phyloP scores from a whole-genome alignment of 305 asterid genomes.

The Euphrasia arctica region DNA sequence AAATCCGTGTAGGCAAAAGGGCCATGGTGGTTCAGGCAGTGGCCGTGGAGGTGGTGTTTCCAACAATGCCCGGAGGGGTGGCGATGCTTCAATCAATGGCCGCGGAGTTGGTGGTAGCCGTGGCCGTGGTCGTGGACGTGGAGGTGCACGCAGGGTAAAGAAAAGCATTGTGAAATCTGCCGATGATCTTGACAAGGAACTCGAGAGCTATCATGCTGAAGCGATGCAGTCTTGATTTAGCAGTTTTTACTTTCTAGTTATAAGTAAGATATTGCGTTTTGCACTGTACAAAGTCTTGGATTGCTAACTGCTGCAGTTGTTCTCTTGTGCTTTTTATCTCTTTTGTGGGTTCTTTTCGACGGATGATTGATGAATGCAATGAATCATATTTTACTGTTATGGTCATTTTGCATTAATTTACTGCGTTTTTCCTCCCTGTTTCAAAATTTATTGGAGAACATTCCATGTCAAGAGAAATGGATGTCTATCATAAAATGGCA shows the following conservation, averaged over 20 bases:
- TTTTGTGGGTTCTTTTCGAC: neutral
- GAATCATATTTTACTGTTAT: too few species aligned
- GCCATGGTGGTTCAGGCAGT: constrained; percentile 11
- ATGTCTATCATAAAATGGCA: too few species aligned
- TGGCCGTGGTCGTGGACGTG: constrained; percentile 25
- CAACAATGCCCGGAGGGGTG: constrained; percentile 35
- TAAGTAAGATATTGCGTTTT: neutral
- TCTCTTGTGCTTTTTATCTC: neutral
- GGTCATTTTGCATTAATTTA: too few species aligned
- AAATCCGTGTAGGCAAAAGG: constrained; percentile 41
- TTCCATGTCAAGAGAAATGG: too few species aligned
- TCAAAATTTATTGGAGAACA: too few species aligned
- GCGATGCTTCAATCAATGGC: constrained; percentile 23
- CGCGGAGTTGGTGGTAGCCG: constrained; percentile 37
- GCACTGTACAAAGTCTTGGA: neutral
- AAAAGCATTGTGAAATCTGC: constrained; percentile 56
- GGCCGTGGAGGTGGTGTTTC: constrained; percentile 33
- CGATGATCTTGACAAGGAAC: constrained; percentile 89
- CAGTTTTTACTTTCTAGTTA: neutral
- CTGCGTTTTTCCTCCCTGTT: too few species aligned
- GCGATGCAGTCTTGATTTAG: constrained; percentile 57
- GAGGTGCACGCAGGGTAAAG: constrained; percentile 43
- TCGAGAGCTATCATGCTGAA: constrained; percentile 76
- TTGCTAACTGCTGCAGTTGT: neutral
- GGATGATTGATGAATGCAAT: too few species aligned